Evolutionary conservation across 108 stramenopile species (phyloP), one percentile per base, ranked within the genome.

Genomic region (Chaetoceros tenuissimus): DNA sequence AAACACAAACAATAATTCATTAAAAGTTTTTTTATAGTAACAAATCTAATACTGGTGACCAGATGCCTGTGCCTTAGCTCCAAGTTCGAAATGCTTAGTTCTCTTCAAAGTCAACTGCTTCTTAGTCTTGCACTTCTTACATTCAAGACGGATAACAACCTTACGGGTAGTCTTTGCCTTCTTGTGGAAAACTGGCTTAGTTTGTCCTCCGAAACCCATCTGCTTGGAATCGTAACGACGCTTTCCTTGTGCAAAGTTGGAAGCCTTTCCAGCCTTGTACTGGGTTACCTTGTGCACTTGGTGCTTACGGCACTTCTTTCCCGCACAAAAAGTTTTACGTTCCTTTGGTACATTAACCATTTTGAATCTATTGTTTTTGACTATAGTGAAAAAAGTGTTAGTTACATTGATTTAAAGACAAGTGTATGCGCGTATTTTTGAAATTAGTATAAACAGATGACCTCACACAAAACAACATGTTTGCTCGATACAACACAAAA

Each of bases 151-250:
- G 21, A 99, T 77, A 30, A 94, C 94, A 64, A 99, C 74, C 92
- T 98, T 98, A 89, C 98, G 92, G n/a, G 99, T 99, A 45, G 99
- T 99, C 95, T 99, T 99, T 63, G 99, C 99, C 94, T 99, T 99
- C 82, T 99, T 99, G 95, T 98, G 99, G 73, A 99, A 98, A 60
- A 99, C 94, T 53, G 99, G 99, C 95, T 99, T 99, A 67, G 99
- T 99, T 78, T 99, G 99, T 47, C 99, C 99, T 59, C 99, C 99
- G 77, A 95, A 99, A 40, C 99, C 99, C 94, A 88, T 96, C 81
- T 99, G 99, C 85, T 99, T 99, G 69, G 87, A 80, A 68, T 99
- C 99, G 70, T 99, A 99, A 62, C 99, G 97, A 62, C 99, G 92
- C 89, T 99, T 99, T 73, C 97, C 96, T 76, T 99, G 99, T 25